A percentile compares a stretch with the other conserved stretches of the same genome.
These are phyloP conservation scores for Xylariaceae sp. DNA, from an alignment of 2,329 filamentous ascomycete genomes.

Conservation along the genomic window DNA sequence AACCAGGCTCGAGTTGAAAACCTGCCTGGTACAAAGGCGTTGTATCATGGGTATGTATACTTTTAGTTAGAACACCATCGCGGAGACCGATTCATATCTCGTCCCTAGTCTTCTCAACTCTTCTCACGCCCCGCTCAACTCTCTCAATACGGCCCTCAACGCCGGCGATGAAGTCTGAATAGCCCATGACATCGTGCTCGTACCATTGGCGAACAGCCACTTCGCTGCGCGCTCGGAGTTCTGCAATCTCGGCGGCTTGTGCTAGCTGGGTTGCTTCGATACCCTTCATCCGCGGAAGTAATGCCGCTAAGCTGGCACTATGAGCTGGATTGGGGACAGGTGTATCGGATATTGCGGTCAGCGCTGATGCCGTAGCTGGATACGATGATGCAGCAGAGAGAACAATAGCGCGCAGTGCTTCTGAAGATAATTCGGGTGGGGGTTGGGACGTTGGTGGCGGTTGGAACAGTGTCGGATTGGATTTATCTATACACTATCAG, in stretches of 20 bases:
- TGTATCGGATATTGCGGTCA: constrained; percentile 63
- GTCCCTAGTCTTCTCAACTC: constrained; percentile 66
- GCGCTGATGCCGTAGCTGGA: constrained; percentile 61
- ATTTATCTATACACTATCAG: constrained; percentile 51
- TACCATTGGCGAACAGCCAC: constrained; percentile 73
- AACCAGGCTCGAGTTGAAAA: neutral
- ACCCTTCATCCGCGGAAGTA: constrained; percentile 68
- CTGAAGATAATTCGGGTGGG: constrained; percentile 58
- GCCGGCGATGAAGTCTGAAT: constrained; percentile 72
- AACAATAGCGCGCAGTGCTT: constrained; percentile 61
- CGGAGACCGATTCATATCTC: constrained; percentile 44
- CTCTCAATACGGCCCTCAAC: constrained; percentile 72
- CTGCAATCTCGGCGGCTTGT: constrained; percentile 68
- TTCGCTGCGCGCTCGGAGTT: constrained; percentile 69
- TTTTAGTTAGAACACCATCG: no score
- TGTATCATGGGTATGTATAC: no score
- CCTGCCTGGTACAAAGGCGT: neutral
- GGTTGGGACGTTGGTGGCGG: constrained; percentile 52
- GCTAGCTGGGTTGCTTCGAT: constrained; percentile 66
- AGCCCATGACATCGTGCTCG: constrained; percentile 71
- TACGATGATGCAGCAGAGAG: constrained; percentile 63
- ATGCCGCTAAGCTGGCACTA: constrained; percentile 61
- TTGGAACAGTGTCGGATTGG: constrained; percentile 63
- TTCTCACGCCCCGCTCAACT: constrained; percentile 69
- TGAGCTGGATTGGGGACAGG: constrained; percentile 62